Conservation (phyloP, 108 stramenopile species). For the Bacterosira constricta region DNA sequence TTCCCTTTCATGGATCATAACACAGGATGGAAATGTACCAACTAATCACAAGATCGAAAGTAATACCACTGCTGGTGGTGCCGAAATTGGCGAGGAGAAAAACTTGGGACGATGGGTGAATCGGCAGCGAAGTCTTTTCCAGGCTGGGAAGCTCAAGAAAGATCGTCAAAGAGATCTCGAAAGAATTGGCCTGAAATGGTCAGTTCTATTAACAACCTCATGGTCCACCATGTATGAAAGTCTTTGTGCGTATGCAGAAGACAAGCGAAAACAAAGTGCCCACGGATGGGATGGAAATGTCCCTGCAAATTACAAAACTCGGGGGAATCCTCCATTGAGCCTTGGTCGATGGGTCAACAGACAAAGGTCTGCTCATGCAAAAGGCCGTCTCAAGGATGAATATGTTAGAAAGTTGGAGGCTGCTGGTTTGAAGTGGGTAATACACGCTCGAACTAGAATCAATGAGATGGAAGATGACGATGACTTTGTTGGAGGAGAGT, state of each 20-base stretch:
- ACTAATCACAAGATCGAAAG: constrained; percentile 80
- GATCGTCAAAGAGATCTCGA: constrained; percentile 80
- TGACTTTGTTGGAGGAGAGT: constrained; percentile 1
- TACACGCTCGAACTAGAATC: constrained; percentile 16
- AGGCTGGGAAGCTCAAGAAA: constrained; percentile 79
- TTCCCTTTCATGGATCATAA: constrained; percentile 19
- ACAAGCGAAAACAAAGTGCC: constrained; percentile 44
- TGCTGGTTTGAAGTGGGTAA: constrained; percentile 76
- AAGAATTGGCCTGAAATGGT: constrained; percentile 85
- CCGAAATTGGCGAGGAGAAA: constrained; percentile 68
- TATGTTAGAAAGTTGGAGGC: constrained; percentile 70
- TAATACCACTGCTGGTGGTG: constrained; percentile 34
- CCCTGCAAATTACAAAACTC: constrained; percentile 75
- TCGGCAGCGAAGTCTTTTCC: constrained; percentile 83
- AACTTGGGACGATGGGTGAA: constrained; percentile 91
- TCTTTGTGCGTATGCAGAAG: constrained; percentile 65
- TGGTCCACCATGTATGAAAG: constrained; percentile 86
- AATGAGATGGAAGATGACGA: constrained; percentile 5
- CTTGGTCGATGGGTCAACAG: constrained; percentile 89
- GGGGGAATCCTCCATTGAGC: constrained; percentile 68
- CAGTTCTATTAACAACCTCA: constrained; percentile 79
- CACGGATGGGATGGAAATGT: constrained; percentile 87
- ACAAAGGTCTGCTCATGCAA: constrained; percentile 78
- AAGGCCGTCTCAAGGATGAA: constrained; percentile 81
- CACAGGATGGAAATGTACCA: constrained; percentile 75